Percentiles rank a stretch among this genome's conserved stretches.
phyloP scores from a whole-genome alignment of 257 asterid genomes.

The Solanum etuberosum region DNA sequence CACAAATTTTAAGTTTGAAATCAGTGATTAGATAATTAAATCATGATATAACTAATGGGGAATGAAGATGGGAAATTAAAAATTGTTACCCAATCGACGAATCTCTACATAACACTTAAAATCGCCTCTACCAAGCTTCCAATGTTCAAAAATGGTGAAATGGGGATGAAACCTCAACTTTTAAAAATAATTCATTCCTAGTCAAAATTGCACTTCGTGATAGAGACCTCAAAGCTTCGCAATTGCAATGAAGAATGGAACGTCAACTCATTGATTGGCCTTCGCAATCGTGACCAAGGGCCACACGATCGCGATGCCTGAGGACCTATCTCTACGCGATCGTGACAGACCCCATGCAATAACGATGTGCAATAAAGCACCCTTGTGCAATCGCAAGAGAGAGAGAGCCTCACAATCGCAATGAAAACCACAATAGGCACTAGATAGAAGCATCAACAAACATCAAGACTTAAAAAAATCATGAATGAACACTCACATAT shows the following conservation, averaged over 20 bases:
- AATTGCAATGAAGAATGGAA: background rate
- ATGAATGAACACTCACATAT: background rate
- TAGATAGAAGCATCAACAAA: background rate
- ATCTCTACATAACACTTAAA: too few species aligned
- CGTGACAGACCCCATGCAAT: background rate
- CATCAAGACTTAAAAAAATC: background rate
- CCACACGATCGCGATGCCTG: background rate
- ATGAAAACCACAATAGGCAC: background rate
- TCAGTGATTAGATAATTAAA: too few species aligned
- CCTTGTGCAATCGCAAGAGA: background rate
- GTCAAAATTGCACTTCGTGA: background rate
- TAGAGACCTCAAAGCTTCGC: too few species aligned
- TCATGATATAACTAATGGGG: too few species aligned
- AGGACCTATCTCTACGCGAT: too few species aligned
- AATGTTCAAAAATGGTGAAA: background rate
- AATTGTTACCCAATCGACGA: too few species aligned
- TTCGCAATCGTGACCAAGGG: background rate
- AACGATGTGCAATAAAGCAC: background rate
- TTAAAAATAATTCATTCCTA: background rate
- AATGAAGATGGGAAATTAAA: too few species aligned
- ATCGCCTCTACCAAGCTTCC: background rate
- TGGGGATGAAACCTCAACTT: background rate
- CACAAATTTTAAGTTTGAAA: too few species aligned
- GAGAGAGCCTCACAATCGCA: background rate
- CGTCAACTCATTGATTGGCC: background rate